phyloP scores from a whole-genome alignment of 331 rosid genomes.

The Arachis monticola region DNA sequence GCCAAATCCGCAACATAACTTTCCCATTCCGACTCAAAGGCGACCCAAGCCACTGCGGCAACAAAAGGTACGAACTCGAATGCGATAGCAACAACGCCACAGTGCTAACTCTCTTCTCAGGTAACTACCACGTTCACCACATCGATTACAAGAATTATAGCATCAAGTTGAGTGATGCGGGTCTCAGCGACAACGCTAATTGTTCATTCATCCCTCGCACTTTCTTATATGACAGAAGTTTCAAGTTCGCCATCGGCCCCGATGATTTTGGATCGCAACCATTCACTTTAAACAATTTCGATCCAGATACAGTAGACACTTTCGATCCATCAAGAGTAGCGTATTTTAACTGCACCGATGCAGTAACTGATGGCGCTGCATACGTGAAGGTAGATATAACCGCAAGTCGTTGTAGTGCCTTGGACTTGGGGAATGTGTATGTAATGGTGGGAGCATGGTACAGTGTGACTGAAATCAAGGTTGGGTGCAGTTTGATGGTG shows the following conservation, averaged over 20 bases:
- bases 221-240: neutral
- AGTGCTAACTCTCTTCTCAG: constrained; percentile 7
- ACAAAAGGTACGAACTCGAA: constrained; percentile 25
- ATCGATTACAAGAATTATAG: constrained; percentile 36
- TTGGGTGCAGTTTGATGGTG: constrained; percentile 32
- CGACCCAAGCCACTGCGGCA: constrained; percentile 41
- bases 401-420: neutral
- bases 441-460: constrained; percentile 9
- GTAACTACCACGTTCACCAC: constrained; percentile 30
- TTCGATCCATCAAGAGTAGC: neutral
- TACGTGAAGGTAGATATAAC: constrained; percentile 2
- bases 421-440: constrained; percentile 1
- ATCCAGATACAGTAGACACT: neutral
- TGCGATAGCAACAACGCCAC: constrained; percentile 37
- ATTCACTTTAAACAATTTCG: neutral
- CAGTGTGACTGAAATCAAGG: neutral
- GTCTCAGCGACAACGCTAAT: constrained; percentile 6
- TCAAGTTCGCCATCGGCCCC: neutral
- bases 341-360: constrained; percentile 21
- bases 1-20: constrained; percentile 35
- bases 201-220: constrained; percentile 36
- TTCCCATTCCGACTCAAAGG: constrained; percentile 41
- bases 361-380: constrained; percentile 9
- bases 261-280: constrained; percentile 5
- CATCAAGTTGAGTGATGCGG: constrained; percentile 33